Evolutionary conservation across 768 basidiomycete species (phyloP).

Genomic region (Asterophora lycoperdoides): DNA sequence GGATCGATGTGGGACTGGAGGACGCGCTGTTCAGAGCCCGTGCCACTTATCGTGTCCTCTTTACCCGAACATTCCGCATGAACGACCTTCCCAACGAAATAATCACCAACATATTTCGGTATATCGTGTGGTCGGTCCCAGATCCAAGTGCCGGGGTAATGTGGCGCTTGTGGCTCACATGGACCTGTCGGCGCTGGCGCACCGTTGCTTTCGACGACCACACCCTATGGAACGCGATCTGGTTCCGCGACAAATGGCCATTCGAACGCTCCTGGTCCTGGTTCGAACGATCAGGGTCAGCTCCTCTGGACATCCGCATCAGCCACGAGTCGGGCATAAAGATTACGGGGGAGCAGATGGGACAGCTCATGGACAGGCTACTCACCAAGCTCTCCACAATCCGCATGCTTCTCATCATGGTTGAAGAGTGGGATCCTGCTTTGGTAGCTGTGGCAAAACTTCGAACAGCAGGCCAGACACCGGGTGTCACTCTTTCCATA

Average conservation of each 20-base stretch:
- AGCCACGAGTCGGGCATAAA: conserved; percentile 34
- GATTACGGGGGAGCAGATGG: conserved; percentile 42
- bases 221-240: conserved; percentile 62
- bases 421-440: conserved; percentile 52
- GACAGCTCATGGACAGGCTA: conserved; percentile 44
- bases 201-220: conserved; percentile 41
- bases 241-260: conserved; percentile 51
- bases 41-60: conserved; percentile 26
- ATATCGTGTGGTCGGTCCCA: conserved; percentile 49
- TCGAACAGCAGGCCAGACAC: conserved; percentile 25
- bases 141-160: conserved; percentile 31
- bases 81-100: conserved; percentile 65
- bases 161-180: conserved; percentile 48
- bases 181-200: conserved; percentile 58
- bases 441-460: conserved; percentile 50
- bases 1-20: conserved; percentile 16
- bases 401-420: conserved; percentile 54
- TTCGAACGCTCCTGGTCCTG: conserved; percentile 52
- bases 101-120: conserved; percentile 58
- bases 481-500: conserved; percentile 38
- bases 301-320: conserved; percentile 60
- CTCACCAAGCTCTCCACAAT: conserved; percentile 53
- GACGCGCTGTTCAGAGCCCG: conserved; percentile 31
- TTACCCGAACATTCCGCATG: conserved; percentile 46
- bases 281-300: conserved; percentile 51